A percentile compares a stretch with the other conserved stretches of the same genome.
These are phyloP conservation scores for Dactylellina haptotyla DNA, from an alignment of 2,329 filamentous ascomycete genomes.

Conservation along the genomic window DNA sequence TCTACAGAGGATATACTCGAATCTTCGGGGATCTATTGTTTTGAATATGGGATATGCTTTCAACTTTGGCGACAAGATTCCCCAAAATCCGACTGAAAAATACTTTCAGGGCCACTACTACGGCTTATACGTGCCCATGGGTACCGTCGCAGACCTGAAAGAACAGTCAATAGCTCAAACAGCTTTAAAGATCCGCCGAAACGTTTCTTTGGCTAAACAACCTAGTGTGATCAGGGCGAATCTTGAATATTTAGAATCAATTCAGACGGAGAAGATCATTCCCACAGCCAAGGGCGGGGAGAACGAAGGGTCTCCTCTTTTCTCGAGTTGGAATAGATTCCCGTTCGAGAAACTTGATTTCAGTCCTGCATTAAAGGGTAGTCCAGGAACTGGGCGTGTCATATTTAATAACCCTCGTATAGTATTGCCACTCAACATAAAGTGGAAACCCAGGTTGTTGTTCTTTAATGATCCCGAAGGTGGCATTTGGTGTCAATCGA, in stretches of 20 bases:
- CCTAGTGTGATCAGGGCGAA: conserved; percentile 32
- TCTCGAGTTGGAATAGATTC: conserved; percentile 31
- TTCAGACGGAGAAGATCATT: conserved; percentile 25
- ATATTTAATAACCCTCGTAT: conserved; percentile 32
- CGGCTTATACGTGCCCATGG: conserved; percentile 24
- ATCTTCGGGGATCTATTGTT: conserved; percentile 9
- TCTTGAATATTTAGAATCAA: conserved; percentile 31
- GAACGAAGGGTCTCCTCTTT: conserved; percentile 20
- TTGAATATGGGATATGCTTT: conserved; percentile 39
- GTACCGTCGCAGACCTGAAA: conserved; percentile 28
- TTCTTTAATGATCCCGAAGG: conserved; percentile 25
- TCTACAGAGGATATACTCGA: conserved; percentile 8
- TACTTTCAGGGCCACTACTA: conserved; percentile 42
- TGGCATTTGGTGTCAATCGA: conserved; percentile 36
- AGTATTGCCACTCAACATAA: conserved; percentile 24
- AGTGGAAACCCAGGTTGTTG: conserved; percentile 26
- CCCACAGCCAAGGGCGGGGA: conserved; percentile 15
- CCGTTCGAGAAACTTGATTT: conserved; percentile 34
- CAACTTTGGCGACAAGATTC: conserved; percentile 24
- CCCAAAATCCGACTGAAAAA: conserved; percentile 2
- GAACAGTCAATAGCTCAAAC: conserved; percentile 12
- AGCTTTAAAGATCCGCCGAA: conserved; percentile 12
- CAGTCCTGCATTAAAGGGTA: background rate
- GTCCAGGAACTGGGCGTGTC: conserved; percentile 5
- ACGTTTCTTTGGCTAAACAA: conserved; percentile 18